Conservation (phyloP, 2,329 filamentous ascomycete species). For the Pseudopithomyces chartarum region DNA sequence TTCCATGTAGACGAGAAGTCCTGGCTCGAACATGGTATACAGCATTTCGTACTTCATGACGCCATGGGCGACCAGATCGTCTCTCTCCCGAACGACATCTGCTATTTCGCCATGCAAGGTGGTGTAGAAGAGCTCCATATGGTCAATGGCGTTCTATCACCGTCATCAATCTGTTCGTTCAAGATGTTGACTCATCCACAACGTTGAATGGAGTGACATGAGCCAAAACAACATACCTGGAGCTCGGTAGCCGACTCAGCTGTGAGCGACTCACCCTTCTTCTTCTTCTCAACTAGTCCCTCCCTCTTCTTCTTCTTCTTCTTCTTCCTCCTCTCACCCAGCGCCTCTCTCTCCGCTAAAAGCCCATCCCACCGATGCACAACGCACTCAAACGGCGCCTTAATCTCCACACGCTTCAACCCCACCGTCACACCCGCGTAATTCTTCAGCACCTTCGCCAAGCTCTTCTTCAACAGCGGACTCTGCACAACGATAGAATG, state of each 20-base stretch:
- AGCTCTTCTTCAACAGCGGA: constrained; percentile 33
- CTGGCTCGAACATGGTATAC: constrained; percentile 27
- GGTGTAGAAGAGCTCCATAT: constrained; percentile 13
- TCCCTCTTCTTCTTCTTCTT: neutral
- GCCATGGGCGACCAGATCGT: constrained; percentile 20
- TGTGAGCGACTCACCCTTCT: too few species aligned
- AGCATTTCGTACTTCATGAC: constrained; percentile 18
- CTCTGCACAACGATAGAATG: constrained; percentile 44
- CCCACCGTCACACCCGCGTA: constrained; percentile 37
- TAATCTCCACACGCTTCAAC: constrained; percentile 38
- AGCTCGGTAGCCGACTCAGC: neutral
- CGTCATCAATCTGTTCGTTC: neutral
- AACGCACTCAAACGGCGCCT: constrained; percentile 29
- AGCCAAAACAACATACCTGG: neutral
- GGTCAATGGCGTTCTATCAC: neutral
- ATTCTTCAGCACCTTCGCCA: constrained; percentile 31
- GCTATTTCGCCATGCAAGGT: constrained; percentile 17
- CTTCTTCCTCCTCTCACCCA: neutral
- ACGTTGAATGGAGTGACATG: neutral
- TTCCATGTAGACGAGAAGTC: constrained; percentile 16
- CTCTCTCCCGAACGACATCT: constrained; percentile 15
- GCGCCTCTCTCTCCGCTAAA: neutral
- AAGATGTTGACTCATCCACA: neutral
- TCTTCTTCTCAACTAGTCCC: neutral
- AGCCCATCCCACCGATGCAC: constrained; percentile 19